phyloP scores from a whole-genome alignment of 768 basidiomycete genomes.

The Mycena albidolilacea region DNA sequence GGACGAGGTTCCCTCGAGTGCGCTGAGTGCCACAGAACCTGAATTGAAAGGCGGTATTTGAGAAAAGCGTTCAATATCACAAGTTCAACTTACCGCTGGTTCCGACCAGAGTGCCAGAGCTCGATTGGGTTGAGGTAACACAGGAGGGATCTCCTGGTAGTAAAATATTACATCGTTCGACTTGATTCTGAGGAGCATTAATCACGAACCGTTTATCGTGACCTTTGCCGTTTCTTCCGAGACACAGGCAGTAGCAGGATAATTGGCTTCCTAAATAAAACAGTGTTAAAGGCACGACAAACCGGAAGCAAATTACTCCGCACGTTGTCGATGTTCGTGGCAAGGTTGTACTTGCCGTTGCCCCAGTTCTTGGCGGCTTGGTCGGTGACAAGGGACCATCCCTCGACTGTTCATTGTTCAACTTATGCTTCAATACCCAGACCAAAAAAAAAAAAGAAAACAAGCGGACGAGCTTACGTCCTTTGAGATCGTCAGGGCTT shows the following conservation, averaged over 20 bases:
- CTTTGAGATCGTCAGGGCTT: constrained; percentile 25
- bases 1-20: constrained; percentile 18
- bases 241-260: constrained; percentile 28
- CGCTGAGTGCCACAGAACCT: constrained; percentile 28
- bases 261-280: constrained; percentile 17
- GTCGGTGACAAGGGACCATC: constrained; percentile 20
- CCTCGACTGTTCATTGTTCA: constrained; percentile 7
- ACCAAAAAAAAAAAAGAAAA: not conserved
- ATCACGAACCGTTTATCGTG: constrained; percentile 1
- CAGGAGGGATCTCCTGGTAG: constrained; percentile 21
- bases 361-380: constrained; percentile 27
- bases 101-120: constrained; percentile 26
- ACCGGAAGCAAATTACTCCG: not conserved
- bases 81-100: constrained; percentile 21
- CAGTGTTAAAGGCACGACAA: not conserved
- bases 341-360: constrained; percentile 21
- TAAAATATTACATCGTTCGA: not conserved
- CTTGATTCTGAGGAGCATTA: not conserved
- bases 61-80: not conserved
- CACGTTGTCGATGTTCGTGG: constrained; percentile 28
- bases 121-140: constrained; percentile 18
- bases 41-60: not conserved
- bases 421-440: not conserved
- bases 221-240: constrained; percentile 12
- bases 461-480: not conserved